These are phyloP conservation scores for Myriosclerotinia curreyana DNA, from an alignment of 2,329 filamentous ascomycete genomes.

Conservation along the genomic window DNA sequence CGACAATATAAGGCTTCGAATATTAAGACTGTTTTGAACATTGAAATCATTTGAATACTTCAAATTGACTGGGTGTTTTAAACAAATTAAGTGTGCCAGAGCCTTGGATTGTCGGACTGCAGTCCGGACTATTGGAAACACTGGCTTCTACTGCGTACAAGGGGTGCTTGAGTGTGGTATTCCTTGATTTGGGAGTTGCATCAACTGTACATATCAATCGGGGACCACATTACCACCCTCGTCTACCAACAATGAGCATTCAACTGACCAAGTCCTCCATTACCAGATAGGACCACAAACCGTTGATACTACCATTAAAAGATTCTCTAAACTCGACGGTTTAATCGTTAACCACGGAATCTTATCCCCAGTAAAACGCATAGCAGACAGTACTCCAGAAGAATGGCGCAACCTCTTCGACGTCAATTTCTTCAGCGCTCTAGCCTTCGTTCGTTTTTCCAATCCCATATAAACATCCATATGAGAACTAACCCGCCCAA, in stretches of 20 bases:
- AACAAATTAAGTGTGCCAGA: too few species aligned
- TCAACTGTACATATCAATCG: not conserved
- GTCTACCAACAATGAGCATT: too few species aligned
- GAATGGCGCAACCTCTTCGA: conserved; percentile 77
- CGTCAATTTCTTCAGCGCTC: conserved; percentile 80
- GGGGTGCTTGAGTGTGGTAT: not conserved
- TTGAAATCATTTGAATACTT: too few species aligned
- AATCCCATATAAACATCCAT: conserved; percentile 18
- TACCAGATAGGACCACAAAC: conserved; percentile 54
- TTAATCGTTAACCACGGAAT: conserved; percentile 86
- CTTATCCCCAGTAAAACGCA: conserved; percentile 68
- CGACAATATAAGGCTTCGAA: too few species aligned
- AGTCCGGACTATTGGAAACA: too few species aligned
- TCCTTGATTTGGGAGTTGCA: not conserved
- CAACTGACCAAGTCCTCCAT: not conserved
- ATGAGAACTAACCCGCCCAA: not conserved
- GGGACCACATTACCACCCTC: not conserved
- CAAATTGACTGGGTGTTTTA: too few species aligned
- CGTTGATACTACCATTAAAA: conserved; percentile 60
- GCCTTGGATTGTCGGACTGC: too few species aligned
- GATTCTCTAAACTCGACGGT: conserved; percentile 73
- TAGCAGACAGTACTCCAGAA: conserved; percentile 64
- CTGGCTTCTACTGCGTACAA: too few species aligned
- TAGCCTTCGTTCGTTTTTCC: conserved; percentile 63
- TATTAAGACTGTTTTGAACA: too few species aligned